A percentile compares a stretch with the other conserved stretches of the same genome.
Conservation (phyloP, 2,329 filamentous ascomycete genomes). For the Alternaria metachromatica region DNA sequence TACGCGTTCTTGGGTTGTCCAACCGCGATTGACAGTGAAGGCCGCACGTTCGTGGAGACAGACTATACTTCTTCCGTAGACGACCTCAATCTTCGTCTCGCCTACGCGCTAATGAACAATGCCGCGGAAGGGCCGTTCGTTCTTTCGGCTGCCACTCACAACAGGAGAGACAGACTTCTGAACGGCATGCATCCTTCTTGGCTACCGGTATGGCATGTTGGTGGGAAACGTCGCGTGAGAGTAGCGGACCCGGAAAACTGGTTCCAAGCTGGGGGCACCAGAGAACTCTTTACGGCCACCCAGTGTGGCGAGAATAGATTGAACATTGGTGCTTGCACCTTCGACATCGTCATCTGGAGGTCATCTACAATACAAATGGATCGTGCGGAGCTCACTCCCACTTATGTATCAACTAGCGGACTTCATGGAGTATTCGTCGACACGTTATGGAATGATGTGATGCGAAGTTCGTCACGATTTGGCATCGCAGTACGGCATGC, state of each 20-base stretch:
- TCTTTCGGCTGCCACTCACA: not conserved
- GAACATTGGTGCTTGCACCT: fast-evolving
- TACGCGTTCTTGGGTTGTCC: not conserved
- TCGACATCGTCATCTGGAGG: not conserved
- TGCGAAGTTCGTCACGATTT: not conserved
- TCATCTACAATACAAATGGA: not conserved
- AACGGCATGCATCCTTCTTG: not conserved
- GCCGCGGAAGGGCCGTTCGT: fast-evolving
- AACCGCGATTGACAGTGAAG: fast-evolving
- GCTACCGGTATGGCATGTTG: not conserved
- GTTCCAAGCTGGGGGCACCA: not conserved
- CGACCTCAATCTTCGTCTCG: not conserved
- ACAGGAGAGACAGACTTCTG: too few species aligned
- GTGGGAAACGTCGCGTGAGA: fast-evolving
- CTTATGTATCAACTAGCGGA: fast-evolving
- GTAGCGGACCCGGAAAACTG: fast-evolving
- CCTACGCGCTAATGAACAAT: fast-evolving
- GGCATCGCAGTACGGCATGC: fast-evolving
- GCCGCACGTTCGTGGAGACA: not conserved
- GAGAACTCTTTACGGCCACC: not conserved
- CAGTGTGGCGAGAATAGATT: fast-evolving
- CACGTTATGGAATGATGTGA: not conserved
- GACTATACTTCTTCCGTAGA: not conserved
- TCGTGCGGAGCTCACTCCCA: too few species aligned
- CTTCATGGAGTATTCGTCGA: not conserved